phyloP scores from a whole-genome alignment of 2,329 filamentous ascomycete genomes.

The Diplodia sapinea region DNA sequence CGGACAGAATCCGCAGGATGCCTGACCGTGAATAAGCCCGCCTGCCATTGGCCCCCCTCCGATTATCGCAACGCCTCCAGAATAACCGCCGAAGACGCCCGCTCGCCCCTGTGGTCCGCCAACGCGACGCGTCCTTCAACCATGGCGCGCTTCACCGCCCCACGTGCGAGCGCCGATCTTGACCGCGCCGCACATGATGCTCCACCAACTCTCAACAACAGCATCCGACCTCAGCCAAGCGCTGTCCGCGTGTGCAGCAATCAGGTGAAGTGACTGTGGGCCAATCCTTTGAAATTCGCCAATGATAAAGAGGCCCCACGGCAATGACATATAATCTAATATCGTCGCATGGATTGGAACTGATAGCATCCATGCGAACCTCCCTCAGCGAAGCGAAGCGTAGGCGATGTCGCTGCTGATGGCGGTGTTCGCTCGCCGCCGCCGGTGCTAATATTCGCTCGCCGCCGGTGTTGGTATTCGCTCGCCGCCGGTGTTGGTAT shows the following conservation, averaged over 20 bases:
- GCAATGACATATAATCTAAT: background rate
- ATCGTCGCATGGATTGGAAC: no score
- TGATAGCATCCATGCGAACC: no score
- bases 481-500: no score
- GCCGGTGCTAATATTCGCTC: no score
- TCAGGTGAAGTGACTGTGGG: background rate
- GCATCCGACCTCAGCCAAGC: background rate
- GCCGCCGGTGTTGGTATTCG: no score
- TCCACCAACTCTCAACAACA: conserved; percentile 3
- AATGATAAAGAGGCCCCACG: background rate
- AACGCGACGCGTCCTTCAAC: conserved; percentile 18
- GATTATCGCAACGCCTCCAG: background rate
- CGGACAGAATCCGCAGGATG: conserved; percentile 12
- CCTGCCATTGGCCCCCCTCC: conserved; percentile 2
- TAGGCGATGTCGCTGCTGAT: no score
- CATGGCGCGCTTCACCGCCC: conserved; percentile 17
- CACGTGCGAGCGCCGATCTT: conserved; percentile 10
- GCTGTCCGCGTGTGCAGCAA: background rate
- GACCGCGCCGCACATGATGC: conserved; percentile 10
- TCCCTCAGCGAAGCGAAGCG: no score
- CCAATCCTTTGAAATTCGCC: background rate
- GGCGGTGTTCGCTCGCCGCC: no score
- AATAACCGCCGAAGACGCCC: background rate
- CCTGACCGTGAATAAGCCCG: conserved; percentile 2
- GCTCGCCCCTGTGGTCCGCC: background rate